phyloP scores from a whole-genome alignment of 2,329 filamentous ascomycete species.

The Calonectria honghensis region DNA sequence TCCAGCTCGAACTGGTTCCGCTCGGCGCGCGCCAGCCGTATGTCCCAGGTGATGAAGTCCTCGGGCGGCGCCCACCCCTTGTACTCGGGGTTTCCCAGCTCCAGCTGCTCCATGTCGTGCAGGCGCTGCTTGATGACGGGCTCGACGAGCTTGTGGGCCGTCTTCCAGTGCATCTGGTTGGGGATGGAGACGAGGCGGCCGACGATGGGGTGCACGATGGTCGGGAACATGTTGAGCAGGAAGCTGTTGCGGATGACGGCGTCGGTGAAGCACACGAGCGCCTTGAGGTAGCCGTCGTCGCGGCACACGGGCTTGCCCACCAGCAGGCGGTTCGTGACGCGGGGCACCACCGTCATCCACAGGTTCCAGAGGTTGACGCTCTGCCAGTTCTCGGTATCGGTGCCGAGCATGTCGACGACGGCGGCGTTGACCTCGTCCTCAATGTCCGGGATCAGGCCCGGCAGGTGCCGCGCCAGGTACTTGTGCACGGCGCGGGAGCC shows the following conservation, averaged over 20 bases:
- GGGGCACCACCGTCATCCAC: slow-evolving; percentile 65
- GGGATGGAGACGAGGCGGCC: slow-evolving; percentile 66
- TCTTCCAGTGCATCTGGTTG: slow-evolving; percentile 69
- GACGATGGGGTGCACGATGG: slow-evolving; percentile 69
- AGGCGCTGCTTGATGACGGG: slow-evolving; percentile 72
- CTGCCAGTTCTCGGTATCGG: slow-evolving; percentile 60
- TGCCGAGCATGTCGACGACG: slow-evolving; percentile 60
- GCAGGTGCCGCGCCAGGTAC: slow-evolving; percentile 64
- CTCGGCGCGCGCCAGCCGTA: slow-evolving; percentile 70
- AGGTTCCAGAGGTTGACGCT: slow-evolving; percentile 66
- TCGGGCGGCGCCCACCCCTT: slow-evolving; percentile 68
- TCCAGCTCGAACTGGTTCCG: slow-evolving; percentile 65
- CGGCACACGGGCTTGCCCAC: slow-evolving; percentile 63
- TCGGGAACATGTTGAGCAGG: slow-evolving; percentile 67
- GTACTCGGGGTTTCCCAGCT: slow-evolving; percentile 62
- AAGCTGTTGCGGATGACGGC: slow-evolving; percentile 67
- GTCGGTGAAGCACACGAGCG: slow-evolving; percentile 70
- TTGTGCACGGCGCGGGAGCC: slow-evolving; percentile 66
- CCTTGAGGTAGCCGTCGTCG: slow-evolving; percentile 67
- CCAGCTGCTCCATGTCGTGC: slow-evolving; percentile 65
- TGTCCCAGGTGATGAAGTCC: slow-evolving; percentile 75
- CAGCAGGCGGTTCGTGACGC: slow-evolving; percentile 66
- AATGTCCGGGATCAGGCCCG: slow-evolving; percentile 62
- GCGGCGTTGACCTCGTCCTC: slow-evolving; percentile 63
- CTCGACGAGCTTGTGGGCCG: slow-evolving; percentile 63